Evolutionary conservation across 116 monocot genomes (phyloP).

Genomic region (Dioscorea cayenensis): DNA sequence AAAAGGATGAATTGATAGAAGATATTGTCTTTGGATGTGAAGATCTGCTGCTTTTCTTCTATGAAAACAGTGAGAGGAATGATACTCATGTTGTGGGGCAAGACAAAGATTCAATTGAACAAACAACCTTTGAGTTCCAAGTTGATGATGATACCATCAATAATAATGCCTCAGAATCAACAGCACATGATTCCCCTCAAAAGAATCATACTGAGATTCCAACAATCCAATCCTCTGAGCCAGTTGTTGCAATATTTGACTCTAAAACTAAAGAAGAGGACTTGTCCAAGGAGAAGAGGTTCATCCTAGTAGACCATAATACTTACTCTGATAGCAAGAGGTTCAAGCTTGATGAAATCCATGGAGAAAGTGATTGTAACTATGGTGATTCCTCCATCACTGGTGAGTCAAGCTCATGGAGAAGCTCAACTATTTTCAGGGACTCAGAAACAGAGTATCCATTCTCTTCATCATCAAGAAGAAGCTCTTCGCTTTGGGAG

Average conservation of each 20-base stretch:
- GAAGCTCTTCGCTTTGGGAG: slow-evolving; percentile 84
- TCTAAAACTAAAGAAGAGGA: slow-evolving; percentile 14
- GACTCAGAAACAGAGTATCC: slow-evolving; percentile 81
- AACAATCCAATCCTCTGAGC: too few relatives aligned
- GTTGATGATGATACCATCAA: slow-evolving; percentile 16
- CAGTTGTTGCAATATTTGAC: background rate
- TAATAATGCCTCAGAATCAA: slow-evolving; percentile 17
- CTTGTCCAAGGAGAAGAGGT: slow-evolving; percentile 19
- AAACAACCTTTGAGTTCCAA: slow-evolving; percentile 14
- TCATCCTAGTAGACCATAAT: background rate
- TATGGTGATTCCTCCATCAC: slow-evolving; percentile 35
- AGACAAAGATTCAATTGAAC: slow-evolving; percentile 30
- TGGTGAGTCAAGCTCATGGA: slow-evolving; percentile 78
- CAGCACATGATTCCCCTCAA: too few relatives aligned
- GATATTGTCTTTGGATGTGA: slow-evolving; percentile 25
- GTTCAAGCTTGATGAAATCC: slow-evolving; percentile 12
- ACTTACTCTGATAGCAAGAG: slow-evolving; percentile 13
- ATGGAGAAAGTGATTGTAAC: slow-evolving; percentile 11
- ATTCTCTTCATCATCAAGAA: slow-evolving; percentile 87
- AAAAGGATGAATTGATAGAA: slow-evolving; percentile 21
- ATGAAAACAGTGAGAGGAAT: slow-evolving; percentile 15
- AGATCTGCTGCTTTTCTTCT: slow-evolving; percentile 25
- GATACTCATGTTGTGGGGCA: slow-evolving; percentile 34
- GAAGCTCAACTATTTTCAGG: slow-evolving; percentile 53
- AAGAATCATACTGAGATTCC: too few relatives aligned